Evolutionary conservation across 768 basidiomycete species (phyloP).

Genomic region (Pleurotus citrinopileatus): DNA sequence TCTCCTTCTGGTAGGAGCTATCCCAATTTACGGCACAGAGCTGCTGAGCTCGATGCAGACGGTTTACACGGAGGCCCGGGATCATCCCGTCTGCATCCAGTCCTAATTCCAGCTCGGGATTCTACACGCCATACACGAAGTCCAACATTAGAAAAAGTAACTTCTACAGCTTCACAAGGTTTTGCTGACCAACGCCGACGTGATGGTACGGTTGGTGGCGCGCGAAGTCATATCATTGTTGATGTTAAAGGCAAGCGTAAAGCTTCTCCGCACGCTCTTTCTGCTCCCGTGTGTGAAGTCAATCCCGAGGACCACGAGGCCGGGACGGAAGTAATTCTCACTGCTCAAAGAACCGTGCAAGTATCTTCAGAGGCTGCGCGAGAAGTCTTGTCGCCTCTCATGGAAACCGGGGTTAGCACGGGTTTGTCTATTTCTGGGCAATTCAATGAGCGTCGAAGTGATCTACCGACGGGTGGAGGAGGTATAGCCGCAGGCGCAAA

Average conservation of each 20-base stretch:
- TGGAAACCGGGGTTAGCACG: no score
- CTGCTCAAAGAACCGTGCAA: not conserved
- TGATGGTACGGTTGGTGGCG: not conserved
- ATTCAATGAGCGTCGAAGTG: no score
- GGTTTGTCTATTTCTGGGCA: no score
- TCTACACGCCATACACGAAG: not conserved
- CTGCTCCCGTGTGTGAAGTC: not conserved
- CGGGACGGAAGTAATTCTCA: not conserved
- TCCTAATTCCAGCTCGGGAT: no score
- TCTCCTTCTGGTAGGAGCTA: conserved; percentile 32
- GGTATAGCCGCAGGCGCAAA: no score
- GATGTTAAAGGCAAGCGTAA: conserved; percentile 5
- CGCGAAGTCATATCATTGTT: not conserved
- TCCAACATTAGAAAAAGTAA: not conserved
- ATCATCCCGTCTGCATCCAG: not conserved
- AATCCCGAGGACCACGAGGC: not conserved
- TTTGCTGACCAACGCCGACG: not conserved
- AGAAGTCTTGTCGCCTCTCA: no score
- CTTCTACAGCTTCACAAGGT: no score
- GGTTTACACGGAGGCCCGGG: not conserved
- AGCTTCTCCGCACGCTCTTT: not conserved
- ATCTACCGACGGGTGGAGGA: no score
- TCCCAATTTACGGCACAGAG: conserved; percentile 15
- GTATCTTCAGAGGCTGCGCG: no score
- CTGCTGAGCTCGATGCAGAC: not conserved